These are phyloP conservation scores for Senna siamea DNA, from an alignment of 306 rosid genomes.

Conservation along the genomic window DNA sequence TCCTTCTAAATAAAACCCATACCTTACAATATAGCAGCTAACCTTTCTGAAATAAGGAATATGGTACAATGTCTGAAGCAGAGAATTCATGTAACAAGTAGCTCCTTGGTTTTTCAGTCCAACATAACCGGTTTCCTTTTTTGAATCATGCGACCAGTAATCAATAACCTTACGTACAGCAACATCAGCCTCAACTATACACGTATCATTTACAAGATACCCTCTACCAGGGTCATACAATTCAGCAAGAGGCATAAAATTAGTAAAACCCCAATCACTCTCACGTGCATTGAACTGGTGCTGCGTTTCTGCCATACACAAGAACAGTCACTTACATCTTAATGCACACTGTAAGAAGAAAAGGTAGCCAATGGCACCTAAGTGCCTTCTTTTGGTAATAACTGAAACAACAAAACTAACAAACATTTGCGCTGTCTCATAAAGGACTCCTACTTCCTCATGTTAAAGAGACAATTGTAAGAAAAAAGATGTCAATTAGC, in stretches of 20 bases:
- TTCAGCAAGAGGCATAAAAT: slow-evolving; percentile 88
- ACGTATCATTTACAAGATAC: slow-evolving; percentile 74
- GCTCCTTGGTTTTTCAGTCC: slow-evolving; percentile 98
- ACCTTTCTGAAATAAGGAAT: slow-evolving; percentile 96
- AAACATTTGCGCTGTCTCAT: not conserved
- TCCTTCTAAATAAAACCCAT: slow-evolving; percentile 8
- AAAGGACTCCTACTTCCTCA: not conserved
- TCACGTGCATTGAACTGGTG: slow-evolving; percentile 91
- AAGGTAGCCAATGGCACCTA: not conserved
- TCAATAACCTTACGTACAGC: slow-evolving; percentile 79
- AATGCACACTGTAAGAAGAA: not conserved
- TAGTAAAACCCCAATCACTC: slow-evolving; percentile 93
- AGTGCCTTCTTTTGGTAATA: not conserved
- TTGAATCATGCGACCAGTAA: slow-evolving; percentile 89
- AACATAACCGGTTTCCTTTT: slow-evolving; percentile 93
- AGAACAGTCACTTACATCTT: slow-evolving; percentile 22
- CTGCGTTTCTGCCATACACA: slow-evolving; percentile 69
- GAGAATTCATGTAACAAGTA: slow-evolving; percentile 98
- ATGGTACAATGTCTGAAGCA: slow-evolving; percentile 91
- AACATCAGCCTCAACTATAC: slow-evolving; percentile 87
- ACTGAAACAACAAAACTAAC: slow-evolving; percentile 1
- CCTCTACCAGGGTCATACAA: slow-evolving; percentile 79
- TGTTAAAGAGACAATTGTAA: not conserved
- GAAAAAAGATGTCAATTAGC: not conserved
- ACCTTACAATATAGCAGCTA: slow-evolving; percentile 19